These are phyloP conservation scores for Trichosporon ovoides DNA, from an alignment of 1,284 basidiomycete species.

Conservation along the genomic window DNA sequence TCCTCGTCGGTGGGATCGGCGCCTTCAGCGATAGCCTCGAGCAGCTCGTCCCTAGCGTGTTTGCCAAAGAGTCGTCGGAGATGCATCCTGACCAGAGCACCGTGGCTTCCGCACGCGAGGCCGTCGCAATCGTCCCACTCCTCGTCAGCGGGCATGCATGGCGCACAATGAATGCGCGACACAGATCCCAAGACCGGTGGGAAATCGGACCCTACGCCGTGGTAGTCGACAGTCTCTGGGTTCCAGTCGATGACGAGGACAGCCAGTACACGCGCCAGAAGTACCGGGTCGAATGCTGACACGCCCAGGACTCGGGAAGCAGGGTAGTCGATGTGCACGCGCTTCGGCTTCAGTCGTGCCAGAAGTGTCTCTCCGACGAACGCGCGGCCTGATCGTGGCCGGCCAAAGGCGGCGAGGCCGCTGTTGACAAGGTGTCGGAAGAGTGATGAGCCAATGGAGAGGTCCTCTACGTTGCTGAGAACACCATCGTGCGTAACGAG, in stretches of 20 bases:
- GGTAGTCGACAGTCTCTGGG: constrained; percentile 13
- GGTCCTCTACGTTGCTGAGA: constrained; percentile 4
- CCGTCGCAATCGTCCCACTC: constrained; percentile 2
- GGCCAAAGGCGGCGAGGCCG: constrained; percentile 16
- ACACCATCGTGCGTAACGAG: constrained; percentile 10
- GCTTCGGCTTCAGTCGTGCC: constrained; percentile 11
- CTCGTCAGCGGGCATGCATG: constrained; percentile 6
- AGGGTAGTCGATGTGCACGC: constrained; percentile 13
- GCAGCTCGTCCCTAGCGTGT: constrained; percentile 13
- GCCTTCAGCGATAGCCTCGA: constrained; percentile 17
- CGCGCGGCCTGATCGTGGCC: constrained; percentile 14
- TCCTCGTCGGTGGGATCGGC: constrained; percentile 21
- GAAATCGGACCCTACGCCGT: constrained; percentile 11
- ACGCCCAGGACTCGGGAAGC: not conserved
- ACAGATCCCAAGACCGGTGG: constrained; percentile 13
- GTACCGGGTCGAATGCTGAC: constrained; percentile 17
- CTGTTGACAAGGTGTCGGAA: constrained; percentile 20
- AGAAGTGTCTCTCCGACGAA: constrained; percentile 21
- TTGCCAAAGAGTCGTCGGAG: constrained; percentile 12
- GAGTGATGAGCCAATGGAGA: constrained; percentile 12
- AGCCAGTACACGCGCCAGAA: constrained; percentile 17
- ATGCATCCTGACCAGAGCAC: constrained; percentile 15
- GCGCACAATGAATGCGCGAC: constrained; percentile 12
- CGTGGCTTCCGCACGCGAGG: constrained; percentile 9
- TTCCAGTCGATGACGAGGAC: constrained; percentile 19